Evolutionary conservation across 495 filamentous ascomycete species (phyloP).

Genomic region (Aspergillus coremiiformis): DNA sequence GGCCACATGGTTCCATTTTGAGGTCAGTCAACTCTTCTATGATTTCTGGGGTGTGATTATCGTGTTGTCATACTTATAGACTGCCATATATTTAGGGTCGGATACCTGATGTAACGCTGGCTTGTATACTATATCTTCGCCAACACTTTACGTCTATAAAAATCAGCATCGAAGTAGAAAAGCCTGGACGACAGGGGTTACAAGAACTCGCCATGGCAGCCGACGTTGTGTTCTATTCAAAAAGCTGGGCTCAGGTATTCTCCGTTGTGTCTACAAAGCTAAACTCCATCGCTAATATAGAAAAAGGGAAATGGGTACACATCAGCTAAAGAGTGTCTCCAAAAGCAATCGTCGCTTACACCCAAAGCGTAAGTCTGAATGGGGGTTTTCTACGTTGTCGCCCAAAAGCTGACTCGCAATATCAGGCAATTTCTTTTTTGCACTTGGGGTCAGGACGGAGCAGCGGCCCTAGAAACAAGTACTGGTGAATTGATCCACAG

Average conservation of each 20-base stretch:
- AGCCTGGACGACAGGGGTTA: constrained; percentile 54
- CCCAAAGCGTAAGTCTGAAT: constrained; percentile 36
- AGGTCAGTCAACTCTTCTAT: constrained; percentile 36
- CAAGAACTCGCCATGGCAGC: constrained; percentile 53
- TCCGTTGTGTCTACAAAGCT: background rate
- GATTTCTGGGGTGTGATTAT: background rate
- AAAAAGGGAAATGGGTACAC: constrained; percentile 41
- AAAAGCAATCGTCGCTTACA: constrained; percentile 34
- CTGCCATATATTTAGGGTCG: constrained; percentile 49
- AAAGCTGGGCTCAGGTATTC: constrained; percentile 59
- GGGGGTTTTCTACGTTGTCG: background rate
- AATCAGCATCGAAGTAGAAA: constrained; percentile 66
- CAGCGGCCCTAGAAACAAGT: constrained; percentile 38
- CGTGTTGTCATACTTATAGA: background rate
- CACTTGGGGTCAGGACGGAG: constrained; percentile 62
- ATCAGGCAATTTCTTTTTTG: constrained; percentile 51
- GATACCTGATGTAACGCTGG: constrained; percentile 53
- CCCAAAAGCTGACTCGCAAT: background rate
- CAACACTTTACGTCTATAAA: constrained; percentile 33
- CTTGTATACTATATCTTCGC: constrained; percentile 54
- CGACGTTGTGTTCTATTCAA: constrained; percentile 65
- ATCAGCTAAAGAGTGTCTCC: constrained; percentile 44
- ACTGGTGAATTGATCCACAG: constrained; percentile 33
- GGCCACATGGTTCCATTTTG: constrained; percentile 66
- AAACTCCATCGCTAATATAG: background rate